Conservation (phyloP, 306 rosid species). For the Elaeagnus macrophylla region DNA sequence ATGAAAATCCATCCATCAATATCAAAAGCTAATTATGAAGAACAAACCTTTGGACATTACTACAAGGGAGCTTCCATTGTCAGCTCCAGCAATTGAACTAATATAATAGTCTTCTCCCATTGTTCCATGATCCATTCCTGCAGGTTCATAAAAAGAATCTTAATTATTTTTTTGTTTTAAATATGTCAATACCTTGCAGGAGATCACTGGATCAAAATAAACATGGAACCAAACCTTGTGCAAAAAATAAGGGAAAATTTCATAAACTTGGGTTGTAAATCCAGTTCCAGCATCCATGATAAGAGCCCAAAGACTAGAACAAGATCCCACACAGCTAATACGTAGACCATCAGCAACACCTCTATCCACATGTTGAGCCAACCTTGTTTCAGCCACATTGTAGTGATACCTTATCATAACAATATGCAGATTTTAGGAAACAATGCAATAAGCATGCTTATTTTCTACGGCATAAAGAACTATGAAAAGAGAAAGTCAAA, state of each 20-base stretch:
- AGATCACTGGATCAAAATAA: not conserved
- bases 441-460: not conserved
- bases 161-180: constrained; percentile 3
- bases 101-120: constrained; percentile 61
- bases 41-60: constrained; percentile 58
- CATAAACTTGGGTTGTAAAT: constrained; percentile 70
- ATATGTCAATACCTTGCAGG: not conserved
- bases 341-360: constrained; percentile 92
- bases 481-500: too few relatives aligned
- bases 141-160: constrained; percentile 2
- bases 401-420: constrained; percentile 63
- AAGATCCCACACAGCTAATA: constrained; percentile 83
- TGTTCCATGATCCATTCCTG: constrained; percentile 72
- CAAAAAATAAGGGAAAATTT: constrained; percentile 68
- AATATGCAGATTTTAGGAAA: constrained; percentile 11
- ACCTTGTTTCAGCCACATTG: constrained; percentile 74
- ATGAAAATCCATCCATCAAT: not conserved
- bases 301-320: constrained; percentile 94
- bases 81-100: constrained; percentile 57
- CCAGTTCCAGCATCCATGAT: constrained; percentile 98
- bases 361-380: constrained; percentile 85
- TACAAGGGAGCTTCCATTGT: constrained; percentile 58
- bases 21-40: not conserved
- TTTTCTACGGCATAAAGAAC: not conserved
- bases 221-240: constrained; percentile 59